Conservation (phyloP, 495 filamentous ascomycete species). For the Rostrohypoxylon terebratum region DNA sequence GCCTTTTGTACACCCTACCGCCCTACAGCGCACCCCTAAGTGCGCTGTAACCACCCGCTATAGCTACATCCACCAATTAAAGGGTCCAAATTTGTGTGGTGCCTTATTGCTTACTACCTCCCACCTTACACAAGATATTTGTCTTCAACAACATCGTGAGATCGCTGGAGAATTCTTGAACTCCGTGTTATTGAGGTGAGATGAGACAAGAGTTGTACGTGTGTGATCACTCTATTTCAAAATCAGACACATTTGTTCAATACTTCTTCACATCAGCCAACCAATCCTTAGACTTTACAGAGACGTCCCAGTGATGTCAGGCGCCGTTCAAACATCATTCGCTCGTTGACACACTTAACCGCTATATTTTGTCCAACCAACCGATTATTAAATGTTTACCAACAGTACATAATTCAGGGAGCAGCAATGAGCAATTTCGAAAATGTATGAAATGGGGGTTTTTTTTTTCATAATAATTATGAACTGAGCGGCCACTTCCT, state of each 20-base stretch:
- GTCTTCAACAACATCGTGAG: neutral
- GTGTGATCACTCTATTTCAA: neutral
- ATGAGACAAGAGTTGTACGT: neutral
- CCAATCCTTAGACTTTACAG: neutral
- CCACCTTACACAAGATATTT: constrained; percentile 3
- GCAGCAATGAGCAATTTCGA: neutral
- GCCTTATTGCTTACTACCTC: neutral
- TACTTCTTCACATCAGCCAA: neutral
- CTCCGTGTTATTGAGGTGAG: neutral
- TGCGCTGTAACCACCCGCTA: too few species aligned
- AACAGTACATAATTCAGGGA: neutral
- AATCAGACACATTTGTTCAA: neutral
- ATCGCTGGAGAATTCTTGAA: neutral
- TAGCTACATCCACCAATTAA: neutral
- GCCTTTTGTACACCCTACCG: neutral
- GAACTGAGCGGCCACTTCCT: neutral
- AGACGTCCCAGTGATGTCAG: neutral
- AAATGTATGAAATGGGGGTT: neutral
- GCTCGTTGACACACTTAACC: neutral
- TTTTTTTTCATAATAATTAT: neutral
- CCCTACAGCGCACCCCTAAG: too few species aligned
- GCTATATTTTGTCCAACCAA: neutral
- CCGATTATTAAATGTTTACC: neutral
- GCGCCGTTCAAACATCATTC: neutral
- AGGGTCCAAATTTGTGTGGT: neutral